Evolutionary conservation across 805 yeast species (phyloP).

Genomic region (Nakazawaea peltata): DNA sequence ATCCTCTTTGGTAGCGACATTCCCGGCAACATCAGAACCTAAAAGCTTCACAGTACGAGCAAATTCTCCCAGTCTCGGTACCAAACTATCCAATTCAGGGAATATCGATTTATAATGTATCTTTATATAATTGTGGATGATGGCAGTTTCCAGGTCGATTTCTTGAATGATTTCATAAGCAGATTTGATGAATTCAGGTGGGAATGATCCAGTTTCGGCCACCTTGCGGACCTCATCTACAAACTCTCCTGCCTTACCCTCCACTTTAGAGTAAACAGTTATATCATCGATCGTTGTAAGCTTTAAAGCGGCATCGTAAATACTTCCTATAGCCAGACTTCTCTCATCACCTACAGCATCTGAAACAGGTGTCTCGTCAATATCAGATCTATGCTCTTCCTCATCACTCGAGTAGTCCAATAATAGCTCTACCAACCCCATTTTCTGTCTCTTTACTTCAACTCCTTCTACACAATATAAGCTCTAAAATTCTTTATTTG

Average conservation of each 20-base stretch:
- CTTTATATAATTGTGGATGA: slow-evolving; percentile 41
- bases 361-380: neutral
- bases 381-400: slow-evolving; percentile 1
- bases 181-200: slow-evolving; percentile 41
- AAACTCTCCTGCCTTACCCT: neutral
- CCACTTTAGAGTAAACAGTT: slow-evolving; percentile 4
- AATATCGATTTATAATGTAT: slow-evolving; percentile 52
- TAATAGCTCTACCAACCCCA: slow-evolving; percentile 7
- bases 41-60: slow-evolving; percentile 42
- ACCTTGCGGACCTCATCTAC: neutral
- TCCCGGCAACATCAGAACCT: slow-evolving; percentile 33
- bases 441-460: neutral
- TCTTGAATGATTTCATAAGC: slow-evolving; percentile 49
- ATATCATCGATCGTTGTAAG: slow-evolving; percentile 8
- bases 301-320: neutral
- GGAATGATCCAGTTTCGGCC: slow-evolving; percentile 16
- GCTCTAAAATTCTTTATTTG: neutral
- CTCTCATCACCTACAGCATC: neutral
- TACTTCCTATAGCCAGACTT: neutral
- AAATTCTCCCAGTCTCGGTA: slow-evolving; percentile 56
- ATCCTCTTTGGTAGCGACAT: slow-evolving; percentile 17
- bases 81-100: slow-evolving; percentile 61
- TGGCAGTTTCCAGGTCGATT: slow-evolving; percentile 44
- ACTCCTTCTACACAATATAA: too few relatives aligned
- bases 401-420: slow-evolving; percentile 8